Evolutionary conservation across 495 filamentous ascomycete genomes (phyloP).

Genomic region (Xylaria venustula): DNA sequence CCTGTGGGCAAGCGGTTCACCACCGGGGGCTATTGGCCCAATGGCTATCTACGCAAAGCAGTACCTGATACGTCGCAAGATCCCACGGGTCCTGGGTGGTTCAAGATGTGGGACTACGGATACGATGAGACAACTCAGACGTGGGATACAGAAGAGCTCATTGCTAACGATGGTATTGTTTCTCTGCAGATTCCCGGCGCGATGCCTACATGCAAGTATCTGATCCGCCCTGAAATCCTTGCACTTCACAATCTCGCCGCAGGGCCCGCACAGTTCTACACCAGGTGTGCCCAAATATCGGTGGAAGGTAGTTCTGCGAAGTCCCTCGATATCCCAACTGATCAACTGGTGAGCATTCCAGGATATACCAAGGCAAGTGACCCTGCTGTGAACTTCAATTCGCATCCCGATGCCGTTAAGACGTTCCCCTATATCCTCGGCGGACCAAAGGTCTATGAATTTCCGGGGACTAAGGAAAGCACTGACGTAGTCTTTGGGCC

Average conservation of each 20-base stretch:
- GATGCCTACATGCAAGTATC: slow-evolving; percentile 62
- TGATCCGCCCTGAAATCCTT: slow-evolving; percentile 62
- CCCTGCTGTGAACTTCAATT: slow-evolving; percentile 54
- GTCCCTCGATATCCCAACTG: slow-evolving; percentile 26
- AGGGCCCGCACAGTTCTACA: slow-evolving; percentile 61
- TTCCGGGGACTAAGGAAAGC: neutral
- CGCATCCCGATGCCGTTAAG: neutral
- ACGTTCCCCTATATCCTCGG: neutral
- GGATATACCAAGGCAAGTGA: slow-evolving; percentile 52
- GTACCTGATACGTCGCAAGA: slow-evolving; percentile 41
- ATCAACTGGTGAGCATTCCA: slow-evolving; percentile 55
- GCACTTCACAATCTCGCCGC: slow-evolving; percentile 59
- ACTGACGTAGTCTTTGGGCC: neutral
- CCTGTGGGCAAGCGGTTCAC: slow-evolving; percentile 50
- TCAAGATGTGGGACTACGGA: slow-evolving; percentile 68
- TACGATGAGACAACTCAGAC: slow-evolving; percentile 40
- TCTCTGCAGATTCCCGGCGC: slow-evolving; percentile 54
- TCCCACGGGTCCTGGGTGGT: slow-evolving; percentile 63
- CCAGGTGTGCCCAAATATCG: slow-evolving; percentile 66
- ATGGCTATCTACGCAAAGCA: slow-evolving; percentile 68
- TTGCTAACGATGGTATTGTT: slow-evolving; percentile 58
- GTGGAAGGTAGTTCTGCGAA: slow-evolving; percentile 44
- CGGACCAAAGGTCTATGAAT: neutral
- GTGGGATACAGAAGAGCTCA: slow-evolving; percentile 66
- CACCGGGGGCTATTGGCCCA: slow-evolving; percentile 56